phyloP scores from a whole-genome alignment of 208 protist species.

The Crithidia acanthocephali region DNA sequence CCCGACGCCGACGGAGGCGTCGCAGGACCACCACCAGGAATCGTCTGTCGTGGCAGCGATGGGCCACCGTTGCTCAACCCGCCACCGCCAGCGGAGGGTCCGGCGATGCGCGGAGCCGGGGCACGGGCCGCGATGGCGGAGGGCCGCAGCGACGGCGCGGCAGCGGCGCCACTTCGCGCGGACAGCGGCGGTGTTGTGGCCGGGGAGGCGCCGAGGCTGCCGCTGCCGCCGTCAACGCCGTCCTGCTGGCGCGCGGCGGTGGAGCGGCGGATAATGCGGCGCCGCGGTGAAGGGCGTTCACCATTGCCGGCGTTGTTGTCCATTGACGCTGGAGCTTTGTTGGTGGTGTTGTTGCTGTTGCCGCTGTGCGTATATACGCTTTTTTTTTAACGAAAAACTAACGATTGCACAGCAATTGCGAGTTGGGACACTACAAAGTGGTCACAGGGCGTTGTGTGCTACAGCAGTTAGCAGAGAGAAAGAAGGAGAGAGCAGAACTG shows the following conservation, averaged over 20 bases:
- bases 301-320: neutral
- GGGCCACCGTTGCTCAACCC: too few relatives aligned
- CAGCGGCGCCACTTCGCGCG: neutral
- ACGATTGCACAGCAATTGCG: too few relatives aligned
- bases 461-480: too few relatives aligned
- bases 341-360: neutral
- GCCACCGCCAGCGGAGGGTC: conserved; percentile 2
- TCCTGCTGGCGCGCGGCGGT: conserved; percentile 6
- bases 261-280: conserved; percentile 17
- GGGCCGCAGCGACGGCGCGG: conserved; percentile 2
- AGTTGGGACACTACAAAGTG: too few relatives aligned
- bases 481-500: too few relatives aligned
- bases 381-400: too few relatives aligned
- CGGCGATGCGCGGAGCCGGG: conserved; percentile 15
- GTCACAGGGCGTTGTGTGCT: too few relatives aligned
- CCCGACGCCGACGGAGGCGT: too few relatives aligned
- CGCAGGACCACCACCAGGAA: too few relatives aligned
- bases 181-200: neutral
- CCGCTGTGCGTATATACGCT: neutral
- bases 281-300: conserved; percentile 14
- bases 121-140: conserved; percentile 6
- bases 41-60: neutral
- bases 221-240: neutral
- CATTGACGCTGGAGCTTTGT: neutral
- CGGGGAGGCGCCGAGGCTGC: too few relatives aligned